These are phyloP conservation scores for Emergomyces africanus DNA, from an alignment of 2,329 filamentous ascomycete species.

Conservation along the genomic window DNA sequence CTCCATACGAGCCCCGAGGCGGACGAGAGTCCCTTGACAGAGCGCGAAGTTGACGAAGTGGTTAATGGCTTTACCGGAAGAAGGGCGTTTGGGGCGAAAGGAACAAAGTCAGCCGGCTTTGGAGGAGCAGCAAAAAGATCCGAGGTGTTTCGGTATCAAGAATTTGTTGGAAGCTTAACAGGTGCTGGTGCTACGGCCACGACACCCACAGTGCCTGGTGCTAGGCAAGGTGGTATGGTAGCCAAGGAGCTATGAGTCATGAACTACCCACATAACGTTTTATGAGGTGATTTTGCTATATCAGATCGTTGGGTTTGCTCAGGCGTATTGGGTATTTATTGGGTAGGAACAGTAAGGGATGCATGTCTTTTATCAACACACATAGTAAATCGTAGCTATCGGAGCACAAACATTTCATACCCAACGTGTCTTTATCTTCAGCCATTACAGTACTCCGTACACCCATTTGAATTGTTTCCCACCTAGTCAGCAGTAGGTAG, in stretches of 20 bases:
- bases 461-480: neutral
- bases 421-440: no score
- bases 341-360: neutral
- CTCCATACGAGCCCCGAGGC: conserved; percentile 68
- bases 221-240: neutral
- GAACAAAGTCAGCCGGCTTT: conserved; percentile 32
- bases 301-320: neutral
- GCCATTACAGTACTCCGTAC: no score
- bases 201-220: neutral
- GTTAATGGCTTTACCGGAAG: conserved; percentile 74
- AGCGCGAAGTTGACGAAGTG: conserved; percentile 72
- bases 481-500: no score
- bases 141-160: conserved; percentile 86
- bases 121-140: conserved; percentile 50
- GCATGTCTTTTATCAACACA: neutral
- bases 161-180: conserved; percentile 66
- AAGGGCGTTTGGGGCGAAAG: conserved; percentile 59
- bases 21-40: conserved; percentile 49
- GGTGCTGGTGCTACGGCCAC: conserved; percentile 31
- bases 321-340: neutral
- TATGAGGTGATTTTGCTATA: neutral
- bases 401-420: neutral
- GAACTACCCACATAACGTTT: neutral
- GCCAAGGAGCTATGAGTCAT: neutral
- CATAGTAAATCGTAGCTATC: neutral